Percentiles rank a stretch among this genome's conserved stretches.
phyloP scores from a whole-genome alignment of 495 filamentous ascomycete genomes.

The Penicillium atrosanguineum region DNA sequence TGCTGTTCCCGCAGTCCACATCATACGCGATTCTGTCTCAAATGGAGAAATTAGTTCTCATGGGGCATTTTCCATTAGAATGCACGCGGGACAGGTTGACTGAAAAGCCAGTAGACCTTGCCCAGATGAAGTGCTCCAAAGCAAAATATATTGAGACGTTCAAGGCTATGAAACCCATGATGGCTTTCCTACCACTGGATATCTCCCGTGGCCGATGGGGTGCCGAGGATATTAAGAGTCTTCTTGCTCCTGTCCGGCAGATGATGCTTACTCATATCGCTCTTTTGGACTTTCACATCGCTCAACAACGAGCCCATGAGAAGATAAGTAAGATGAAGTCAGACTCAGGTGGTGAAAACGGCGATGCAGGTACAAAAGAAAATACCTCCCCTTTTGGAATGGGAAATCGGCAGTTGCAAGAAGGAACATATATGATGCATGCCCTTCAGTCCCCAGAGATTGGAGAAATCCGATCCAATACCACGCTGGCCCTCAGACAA shows the following conservation, averaged over 20 bases:
- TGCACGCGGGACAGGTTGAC: neutral
- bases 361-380: neutral
- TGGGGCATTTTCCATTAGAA: neutral
- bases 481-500: neutral
- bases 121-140: neutral
- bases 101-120: neutral
- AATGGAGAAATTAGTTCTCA: neutral
- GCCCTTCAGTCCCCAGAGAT: neutral
- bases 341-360: neutral
- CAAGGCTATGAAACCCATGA: neutral
- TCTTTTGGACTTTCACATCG: neutral
- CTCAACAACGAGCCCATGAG: neutral
- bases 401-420: neutral
- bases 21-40: neutral
- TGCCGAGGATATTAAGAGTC: neutral
- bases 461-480: neutral
- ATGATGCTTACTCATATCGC: neutral
- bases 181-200: neutral
- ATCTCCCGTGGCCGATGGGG: neutral
- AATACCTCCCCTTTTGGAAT: neutral
- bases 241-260: neutral
- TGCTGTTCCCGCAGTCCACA: neutral
- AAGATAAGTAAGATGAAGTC: neutral
- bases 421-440: neutral
- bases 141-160: neutral